These are phyloP conservation scores for Citrus australasica DNA, from an alignment of 345 rosid species.

Conservation along the genomic window DNA sequence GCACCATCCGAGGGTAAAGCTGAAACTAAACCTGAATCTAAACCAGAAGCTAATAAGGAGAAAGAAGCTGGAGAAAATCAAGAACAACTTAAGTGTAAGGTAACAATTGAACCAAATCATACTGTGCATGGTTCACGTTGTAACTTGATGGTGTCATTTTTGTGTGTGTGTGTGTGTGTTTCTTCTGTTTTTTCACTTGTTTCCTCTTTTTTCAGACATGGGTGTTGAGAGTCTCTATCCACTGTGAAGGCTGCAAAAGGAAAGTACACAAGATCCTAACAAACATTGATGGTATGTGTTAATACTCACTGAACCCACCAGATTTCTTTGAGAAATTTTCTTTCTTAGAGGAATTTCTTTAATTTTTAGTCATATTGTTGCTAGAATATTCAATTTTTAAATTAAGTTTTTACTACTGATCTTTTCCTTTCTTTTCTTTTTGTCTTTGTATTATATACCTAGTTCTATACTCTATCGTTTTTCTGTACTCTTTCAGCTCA, in stretches of 20 bases:
- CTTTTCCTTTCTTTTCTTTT: not conserved
- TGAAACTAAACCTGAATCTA: conserved; percentile 21
- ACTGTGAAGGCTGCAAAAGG: conserved; percentile 86
- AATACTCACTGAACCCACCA: not conserved
- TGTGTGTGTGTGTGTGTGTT: not conserved
- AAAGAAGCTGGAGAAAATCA: conserved; percentile 24
- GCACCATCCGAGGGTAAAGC: conserved; percentile 21
- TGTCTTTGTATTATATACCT: not conserved
- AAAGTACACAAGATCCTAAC: conserved; percentile 71
- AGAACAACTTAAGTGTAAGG: conserved; percentile 69
- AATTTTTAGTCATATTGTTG: not conserved
- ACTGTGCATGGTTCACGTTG: not conserved
- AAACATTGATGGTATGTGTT: conserved; percentile 51
- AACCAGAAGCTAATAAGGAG: conserved; percentile 8
- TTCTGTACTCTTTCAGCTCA: not conserved
- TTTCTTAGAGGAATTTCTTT: not conserved
- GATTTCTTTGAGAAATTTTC: not conserved
- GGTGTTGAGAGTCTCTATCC: conserved; percentile 65
- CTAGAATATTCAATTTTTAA: not conserved
- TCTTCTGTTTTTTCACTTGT: not conserved
- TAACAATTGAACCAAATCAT: conserved; percentile 7
- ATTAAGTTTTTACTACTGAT: not conserved
- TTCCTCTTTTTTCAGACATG: conserved; percentile 37
- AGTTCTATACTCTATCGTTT: not conserved
- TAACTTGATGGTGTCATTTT: not conserved